phyloP scores from a whole-genome alignment of 495 filamentous ascomycete genomes.

The Poronia punctata region DNA sequence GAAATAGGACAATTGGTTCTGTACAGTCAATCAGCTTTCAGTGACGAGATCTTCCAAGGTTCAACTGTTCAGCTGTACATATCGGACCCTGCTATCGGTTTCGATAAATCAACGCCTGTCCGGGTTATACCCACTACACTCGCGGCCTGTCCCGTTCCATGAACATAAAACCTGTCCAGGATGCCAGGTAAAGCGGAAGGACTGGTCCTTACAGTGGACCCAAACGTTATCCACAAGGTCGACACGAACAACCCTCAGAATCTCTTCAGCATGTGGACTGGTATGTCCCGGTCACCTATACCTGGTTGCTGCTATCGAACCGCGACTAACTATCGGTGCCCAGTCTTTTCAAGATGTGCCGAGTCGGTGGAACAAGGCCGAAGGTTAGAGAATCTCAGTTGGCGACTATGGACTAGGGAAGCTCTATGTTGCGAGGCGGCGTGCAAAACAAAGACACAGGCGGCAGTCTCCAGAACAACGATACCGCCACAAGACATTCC shows the following conservation, averaged over 20 bases:
- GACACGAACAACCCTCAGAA: slow-evolving; percentile 89
- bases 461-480: slow-evolving; percentile 25
- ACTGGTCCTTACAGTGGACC: slow-evolving; percentile 75
- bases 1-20: slow-evolving; percentile 10
- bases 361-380: slow-evolving; percentile 91
- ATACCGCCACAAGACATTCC: slow-evolving; percentile 43
- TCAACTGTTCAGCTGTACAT: not conserved
- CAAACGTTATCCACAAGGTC: slow-evolving; percentile 83
- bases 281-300: slow-evolving; percentile 60
- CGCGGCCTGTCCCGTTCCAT: slow-evolving; percentile 19
- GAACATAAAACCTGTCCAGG: slow-evolving; percentile 17
- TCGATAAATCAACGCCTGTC: slow-evolving; percentile 19
- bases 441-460: slow-evolving; percentile 22
- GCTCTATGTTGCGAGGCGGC: slow-evolving; percentile 81
- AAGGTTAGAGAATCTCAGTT: slow-evolving; percentile 89
- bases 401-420: slow-evolving; percentile 93
- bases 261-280: slow-evolving; percentile 96
- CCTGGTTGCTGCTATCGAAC: too few species aligned
- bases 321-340: slow-evolving; percentile 16
- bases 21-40: slow-evolving; percentile 5
- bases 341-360: slow-evolving; percentile 93
- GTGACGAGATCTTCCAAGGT: slow-evolving; percentile 11
- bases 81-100: slow-evolving; percentile 21
- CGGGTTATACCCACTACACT: slow-evolving; percentile 17
- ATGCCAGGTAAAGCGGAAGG: slow-evolving; percentile 49